Percentiles rank a stretch among this genome's conserved stretches.
These are phyloP conservation scores for Poa annua DNA, from an alignment of 176 grass and related monocot genomes.

Conservation along the genomic window DNA sequence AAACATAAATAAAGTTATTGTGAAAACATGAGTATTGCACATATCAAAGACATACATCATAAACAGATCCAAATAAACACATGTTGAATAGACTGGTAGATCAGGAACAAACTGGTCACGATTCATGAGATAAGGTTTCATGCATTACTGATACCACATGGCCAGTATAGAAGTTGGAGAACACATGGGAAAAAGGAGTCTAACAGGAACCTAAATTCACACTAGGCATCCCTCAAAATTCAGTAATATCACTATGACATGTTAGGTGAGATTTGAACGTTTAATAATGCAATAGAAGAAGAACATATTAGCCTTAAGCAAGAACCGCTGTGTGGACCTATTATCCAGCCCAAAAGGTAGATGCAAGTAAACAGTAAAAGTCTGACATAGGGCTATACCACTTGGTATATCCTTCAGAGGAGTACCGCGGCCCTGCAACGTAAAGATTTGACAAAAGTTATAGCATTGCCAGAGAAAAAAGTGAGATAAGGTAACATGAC, in stretches of 20 bases:
- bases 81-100: not conserved
- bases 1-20: not conserved
- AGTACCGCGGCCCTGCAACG: conserved; percentile 84
- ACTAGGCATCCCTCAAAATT: conserved; percentile 15
- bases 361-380: conserved; percentile 14
- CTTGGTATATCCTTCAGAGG: conserved; percentile 89
- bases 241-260: conserved; percentile 27
- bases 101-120: not conserved
- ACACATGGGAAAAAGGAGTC: not conserved
- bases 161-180: conserved; percentile 21
- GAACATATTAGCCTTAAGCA: not conserved
- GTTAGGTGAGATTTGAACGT: not conserved
- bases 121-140: conserved; percentile 6
- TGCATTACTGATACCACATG: not conserved
- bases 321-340: not conserved
- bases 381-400: conserved; percentile 55
- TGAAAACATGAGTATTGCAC: conserved; percentile 14
- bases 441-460: conserved; percentile 40
- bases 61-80: conserved; percentile 13
- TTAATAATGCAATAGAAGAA: not conserved
- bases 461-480: conserved; percentile 1
- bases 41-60: conserved; percentile 19
- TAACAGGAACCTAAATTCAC: conserved; percentile 29
- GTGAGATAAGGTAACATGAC: conserved; percentile 20
- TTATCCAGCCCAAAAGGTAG: not conserved